Conservation (phyloP, 148 eudicot genomes). For the Cornus suecica region DNA sequence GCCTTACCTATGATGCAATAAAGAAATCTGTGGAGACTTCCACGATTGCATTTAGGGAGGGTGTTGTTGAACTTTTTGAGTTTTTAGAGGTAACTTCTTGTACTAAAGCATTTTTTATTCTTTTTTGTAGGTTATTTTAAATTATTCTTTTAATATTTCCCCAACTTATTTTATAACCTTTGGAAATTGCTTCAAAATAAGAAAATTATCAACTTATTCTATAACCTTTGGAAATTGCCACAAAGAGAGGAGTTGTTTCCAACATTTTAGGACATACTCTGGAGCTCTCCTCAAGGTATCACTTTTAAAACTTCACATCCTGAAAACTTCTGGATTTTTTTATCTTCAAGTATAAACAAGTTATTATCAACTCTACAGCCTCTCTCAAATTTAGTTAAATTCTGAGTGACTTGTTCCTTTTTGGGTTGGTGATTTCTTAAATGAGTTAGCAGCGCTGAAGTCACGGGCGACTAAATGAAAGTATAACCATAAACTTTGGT, state of each 20-base stretch:
- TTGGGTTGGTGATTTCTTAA: neutral
- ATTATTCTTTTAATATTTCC: too few relatives aligned
- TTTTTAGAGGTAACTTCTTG: slow-evolving; percentile 59
- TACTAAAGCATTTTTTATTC: neutral
- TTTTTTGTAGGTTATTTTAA: too few relatives aligned
- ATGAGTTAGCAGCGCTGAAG: neutral
- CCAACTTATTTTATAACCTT: neutral
- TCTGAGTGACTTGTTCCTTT: neutral
- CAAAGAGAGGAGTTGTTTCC: neutral
- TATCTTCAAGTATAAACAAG: neutral
- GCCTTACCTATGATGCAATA: slow-evolving; percentile 74
- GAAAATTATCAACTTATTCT: too few relatives aligned
- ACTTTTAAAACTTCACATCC: neutral
- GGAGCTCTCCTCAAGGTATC: neutral
- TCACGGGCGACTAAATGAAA: neutral
- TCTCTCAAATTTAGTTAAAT: neutral
- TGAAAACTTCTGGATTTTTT: neutral
- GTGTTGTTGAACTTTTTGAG: slow-evolving; percentile 78
- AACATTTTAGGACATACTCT: neutral
- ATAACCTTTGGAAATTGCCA: too few relatives aligned
- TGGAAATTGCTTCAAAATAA: too few relatives aligned
- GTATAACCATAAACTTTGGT: neutral
- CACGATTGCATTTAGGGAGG: slow-evolving; percentile 79
- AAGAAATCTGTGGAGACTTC: slow-evolving; percentile 68
- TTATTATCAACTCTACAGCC: neutral